Percentiles rank a stretch among this genome's conserved stretches.
These are phyloP conservation scores for Starmerella bacillaris DNA, from an alignment of 805 yeast species.

Conservation along the genomic window DNA sequence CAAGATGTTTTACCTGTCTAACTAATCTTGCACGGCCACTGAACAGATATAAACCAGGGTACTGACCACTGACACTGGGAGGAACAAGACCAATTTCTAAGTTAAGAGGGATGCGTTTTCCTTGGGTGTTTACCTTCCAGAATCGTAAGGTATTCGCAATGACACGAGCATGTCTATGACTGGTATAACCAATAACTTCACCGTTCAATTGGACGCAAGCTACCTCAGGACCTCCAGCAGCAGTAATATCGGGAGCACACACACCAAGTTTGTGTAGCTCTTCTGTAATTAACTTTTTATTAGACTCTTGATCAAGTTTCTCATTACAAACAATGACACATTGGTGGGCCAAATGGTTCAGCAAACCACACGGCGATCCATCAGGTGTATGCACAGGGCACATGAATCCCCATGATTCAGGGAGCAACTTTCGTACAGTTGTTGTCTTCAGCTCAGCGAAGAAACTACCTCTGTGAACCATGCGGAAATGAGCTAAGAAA, in stretches of 20 bases:
- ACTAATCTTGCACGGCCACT: constrained; percentile 90
- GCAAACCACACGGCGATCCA: constrained; percentile 97
- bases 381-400: constrained; percentile 99
- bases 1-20: constrained; percentile 86
- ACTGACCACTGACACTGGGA: constrained; percentile 88
- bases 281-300: constrained; percentile 14
- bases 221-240: constrained; percentile 70
- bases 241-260: constrained; percentile 61
- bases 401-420: constrained; percentile 97
- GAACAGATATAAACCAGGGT: constrained; percentile 83
- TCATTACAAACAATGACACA: constrained; percentile 61
- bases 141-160: constrained; percentile 79
- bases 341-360: constrained; percentile 91
- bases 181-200: constrained; percentile 78
- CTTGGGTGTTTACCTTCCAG: constrained; percentile 50
- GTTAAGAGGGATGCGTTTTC: constrained; percentile 59
- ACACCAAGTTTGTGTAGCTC: constrained; percentile 58
- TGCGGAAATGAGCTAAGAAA: constrained; percentile 93
- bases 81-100: constrained; percentile 93
- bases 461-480: constrained; percentile 99
- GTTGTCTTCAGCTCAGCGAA: constrained; percentile 96
- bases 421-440: constrained; percentile 84
- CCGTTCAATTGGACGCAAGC: constrained; percentile 93
- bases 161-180: constrained; percentile 70
- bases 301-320: constrained; percentile 6